Evolutionary conservation across 352 stramenopile species (phyloP).

Genomic region (Pythium diclinum): DNA sequence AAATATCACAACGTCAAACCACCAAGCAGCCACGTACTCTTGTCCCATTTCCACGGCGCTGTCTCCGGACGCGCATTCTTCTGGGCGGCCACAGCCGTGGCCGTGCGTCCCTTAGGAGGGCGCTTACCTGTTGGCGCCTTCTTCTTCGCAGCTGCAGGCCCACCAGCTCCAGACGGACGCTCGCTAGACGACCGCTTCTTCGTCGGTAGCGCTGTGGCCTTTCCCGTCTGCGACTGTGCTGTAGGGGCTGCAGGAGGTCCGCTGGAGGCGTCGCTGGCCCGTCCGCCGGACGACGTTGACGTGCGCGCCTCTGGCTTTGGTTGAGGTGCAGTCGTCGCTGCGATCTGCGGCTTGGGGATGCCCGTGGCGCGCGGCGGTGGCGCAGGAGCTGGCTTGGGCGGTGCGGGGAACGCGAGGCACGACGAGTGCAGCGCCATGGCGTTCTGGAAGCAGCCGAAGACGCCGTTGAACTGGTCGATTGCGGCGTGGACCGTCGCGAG

Average conservation of each 20-base stretch:
- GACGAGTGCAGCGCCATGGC: constrained; percentile 76
- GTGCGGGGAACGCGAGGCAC: constrained; percentile 59
- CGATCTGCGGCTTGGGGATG: constrained; percentile 40
- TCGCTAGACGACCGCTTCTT: constrained; percentile 24
- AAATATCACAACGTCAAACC: neutral
- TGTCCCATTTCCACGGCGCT: constrained; percentile 76
- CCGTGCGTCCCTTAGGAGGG: constrained; percentile 20
- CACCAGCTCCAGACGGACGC: neutral
- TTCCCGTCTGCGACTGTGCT: neutral
- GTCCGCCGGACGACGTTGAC: constrained; percentile 6
- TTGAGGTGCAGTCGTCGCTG: neutral
- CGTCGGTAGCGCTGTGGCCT: neutral
- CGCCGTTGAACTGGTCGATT: constrained; percentile 71
- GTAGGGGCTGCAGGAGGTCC: constrained; percentile 1
- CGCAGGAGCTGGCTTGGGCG: constrained; percentile 14
- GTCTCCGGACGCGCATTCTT: constrained; percentile 33
- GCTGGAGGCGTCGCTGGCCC: constrained; percentile 10
- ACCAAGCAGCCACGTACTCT: constrained; percentile 39
- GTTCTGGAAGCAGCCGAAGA: constrained; percentile 73
- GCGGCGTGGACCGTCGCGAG: constrained; percentile 66
- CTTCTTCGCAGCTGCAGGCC: constrained; percentile 15
- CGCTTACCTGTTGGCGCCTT: constrained; percentile 17
- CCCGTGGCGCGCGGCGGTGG: constrained; percentile 26
- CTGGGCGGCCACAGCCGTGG: constrained; percentile 15
- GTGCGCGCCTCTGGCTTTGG: neutral